phyloP scores from a whole-genome alignment of 768 basidiomycete genomes.

The Tylopilus intermedius region DNA sequence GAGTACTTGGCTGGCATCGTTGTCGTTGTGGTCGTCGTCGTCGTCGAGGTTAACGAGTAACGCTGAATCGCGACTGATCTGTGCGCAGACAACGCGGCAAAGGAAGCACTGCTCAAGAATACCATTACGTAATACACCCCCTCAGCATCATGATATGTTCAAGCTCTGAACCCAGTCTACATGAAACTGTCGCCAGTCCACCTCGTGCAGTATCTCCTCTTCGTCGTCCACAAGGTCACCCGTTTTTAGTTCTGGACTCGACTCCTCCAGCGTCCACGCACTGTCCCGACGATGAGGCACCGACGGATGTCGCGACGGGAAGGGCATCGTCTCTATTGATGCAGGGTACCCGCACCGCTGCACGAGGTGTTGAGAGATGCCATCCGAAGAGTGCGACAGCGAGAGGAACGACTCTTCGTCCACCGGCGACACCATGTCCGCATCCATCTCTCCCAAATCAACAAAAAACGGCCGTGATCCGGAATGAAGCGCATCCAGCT shows the following conservation, averaged over 20 bases:
- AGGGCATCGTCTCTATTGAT: constrained; percentile 31
- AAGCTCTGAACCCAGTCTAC: constrained; percentile 32
- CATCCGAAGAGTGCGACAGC: constrained; percentile 32
- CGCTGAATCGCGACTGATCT: constrained; percentile 5
- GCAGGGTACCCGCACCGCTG: constrained; percentile 26
- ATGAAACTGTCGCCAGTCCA: constrained; percentile 55
- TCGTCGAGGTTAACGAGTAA: background rate
- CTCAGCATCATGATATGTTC: constrained; percentile 3
- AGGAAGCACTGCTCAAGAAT: background rate
- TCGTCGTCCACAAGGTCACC: constrained; percentile 32
- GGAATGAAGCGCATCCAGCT: constrained; percentile 39
- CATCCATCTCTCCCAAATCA: constrained; percentile 32
- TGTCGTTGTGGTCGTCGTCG: constrained; percentile 16
- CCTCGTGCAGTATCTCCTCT: constrained; percentile 15
- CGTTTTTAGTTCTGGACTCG: constrained; percentile 24
- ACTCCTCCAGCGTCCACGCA: constrained; percentile 40
- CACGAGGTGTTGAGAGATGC: constrained; percentile 17
- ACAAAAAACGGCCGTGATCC: constrained; percentile 44
- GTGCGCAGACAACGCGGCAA: constrained; percentile 14
- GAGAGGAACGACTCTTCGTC: constrained; percentile 43
- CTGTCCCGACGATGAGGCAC: constrained; percentile 10
- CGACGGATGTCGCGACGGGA: constrained; percentile 33
- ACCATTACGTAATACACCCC: constrained; percentile 17
- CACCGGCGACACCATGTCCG: constrained; percentile 9
- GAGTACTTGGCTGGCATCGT: constrained; percentile 70